Conservation (phyloP, 768 basidiomycete genomes). For the Coprinopsis sp. region DNA sequence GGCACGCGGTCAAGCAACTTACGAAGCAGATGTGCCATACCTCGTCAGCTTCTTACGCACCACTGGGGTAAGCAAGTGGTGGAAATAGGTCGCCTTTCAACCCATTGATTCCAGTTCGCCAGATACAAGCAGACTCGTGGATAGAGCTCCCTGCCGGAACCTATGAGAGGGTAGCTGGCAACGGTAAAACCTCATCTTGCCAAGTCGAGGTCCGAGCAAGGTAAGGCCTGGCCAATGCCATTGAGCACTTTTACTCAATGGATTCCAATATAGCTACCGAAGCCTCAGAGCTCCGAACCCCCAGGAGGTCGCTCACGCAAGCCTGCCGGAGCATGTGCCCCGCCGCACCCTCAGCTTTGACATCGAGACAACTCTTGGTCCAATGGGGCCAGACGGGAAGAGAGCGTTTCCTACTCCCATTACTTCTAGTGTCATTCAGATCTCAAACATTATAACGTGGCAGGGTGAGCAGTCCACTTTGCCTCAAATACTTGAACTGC, state of each 20-base stretch:
- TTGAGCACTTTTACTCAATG: conserved; percentile 47
- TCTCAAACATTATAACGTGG: conserved; percentile 92
- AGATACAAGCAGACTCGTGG: too few species aligned
- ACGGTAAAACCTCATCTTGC: too few species aligned
- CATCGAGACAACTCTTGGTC: conserved; percentile 82
- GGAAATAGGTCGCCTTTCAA: too few species aligned
- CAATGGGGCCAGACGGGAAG: conserved; percentile 45
- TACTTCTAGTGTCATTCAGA: conserved; percentile 87
- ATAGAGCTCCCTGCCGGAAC: too few species aligned
- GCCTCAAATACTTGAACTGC: conserved; percentile 1
- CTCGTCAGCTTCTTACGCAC: too few species aligned
- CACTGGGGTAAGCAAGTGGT: too few species aligned
- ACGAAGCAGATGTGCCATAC: too few species aligned
- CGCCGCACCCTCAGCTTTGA: conserved; percentile 91
- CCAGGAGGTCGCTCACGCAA: neutral
- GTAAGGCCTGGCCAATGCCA: too few species aligned
- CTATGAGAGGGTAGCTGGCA: too few species aligned
- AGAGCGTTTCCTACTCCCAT: conserved; percentile 75
- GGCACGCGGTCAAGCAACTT: too few species aligned
- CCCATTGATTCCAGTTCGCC: too few species aligned
- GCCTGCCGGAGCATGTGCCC: conserved; percentile 57
- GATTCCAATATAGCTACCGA: conserved; percentile 15
- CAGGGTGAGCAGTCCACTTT: conserved; percentile 31
- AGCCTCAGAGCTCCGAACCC: neutral
- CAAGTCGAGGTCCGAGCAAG: too few species aligned